Percentiles rank a stretch among this genome's conserved stretches.
Evolutionary conservation across 78 protist species (phyloP).

Genomic region (Planoprotostelium fungivorum): DNA sequence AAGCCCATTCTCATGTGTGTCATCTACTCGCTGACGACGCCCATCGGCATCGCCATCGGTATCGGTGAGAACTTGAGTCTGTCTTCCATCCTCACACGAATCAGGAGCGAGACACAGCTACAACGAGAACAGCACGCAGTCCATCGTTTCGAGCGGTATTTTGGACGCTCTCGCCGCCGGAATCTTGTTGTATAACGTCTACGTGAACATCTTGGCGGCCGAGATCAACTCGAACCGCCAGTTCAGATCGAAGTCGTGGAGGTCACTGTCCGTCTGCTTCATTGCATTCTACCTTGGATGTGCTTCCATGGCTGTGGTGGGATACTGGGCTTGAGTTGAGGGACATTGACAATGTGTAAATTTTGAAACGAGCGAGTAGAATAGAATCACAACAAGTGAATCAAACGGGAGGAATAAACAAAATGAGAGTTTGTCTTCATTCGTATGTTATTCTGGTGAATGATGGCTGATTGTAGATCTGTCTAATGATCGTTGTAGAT

Average conservation of each 20-base stretch:
- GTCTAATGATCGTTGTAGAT: no score
- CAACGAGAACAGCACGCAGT: not conserved
- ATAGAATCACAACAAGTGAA: no score
- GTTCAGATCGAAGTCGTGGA: not conserved
- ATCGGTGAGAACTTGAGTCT: constrained; percentile 9
- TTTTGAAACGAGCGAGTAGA: no score
- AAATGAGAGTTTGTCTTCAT: no score
- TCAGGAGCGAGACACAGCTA: not conserved
- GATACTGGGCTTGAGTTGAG: constrained; percentile 9
- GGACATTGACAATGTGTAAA: no score
- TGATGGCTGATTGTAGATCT: no score
- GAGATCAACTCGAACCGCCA: not conserved
- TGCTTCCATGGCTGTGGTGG: constrained; percentile 18
- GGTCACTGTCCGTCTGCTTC: not conserved
- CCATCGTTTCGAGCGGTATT: constrained; percentile 25
- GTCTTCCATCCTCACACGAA: no score
- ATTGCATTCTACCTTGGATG: not conserved
- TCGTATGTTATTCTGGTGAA: no score
- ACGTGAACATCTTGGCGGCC: constrained; percentile 13
- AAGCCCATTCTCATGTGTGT: constrained; percentile 8
- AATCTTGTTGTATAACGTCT: constrained; percentile 28
- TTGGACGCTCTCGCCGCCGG: constrained; percentile 52
- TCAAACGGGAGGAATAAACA: no score
- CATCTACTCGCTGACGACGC: constrained; percentile 52
- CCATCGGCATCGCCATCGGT: constrained; percentile 63